Evolutionary conservation across 2,329 filamentous ascomycete species (phyloP), one percentile per base, ranked within the genome.

Genomic region (Diaporthe caulivora): DNA sequence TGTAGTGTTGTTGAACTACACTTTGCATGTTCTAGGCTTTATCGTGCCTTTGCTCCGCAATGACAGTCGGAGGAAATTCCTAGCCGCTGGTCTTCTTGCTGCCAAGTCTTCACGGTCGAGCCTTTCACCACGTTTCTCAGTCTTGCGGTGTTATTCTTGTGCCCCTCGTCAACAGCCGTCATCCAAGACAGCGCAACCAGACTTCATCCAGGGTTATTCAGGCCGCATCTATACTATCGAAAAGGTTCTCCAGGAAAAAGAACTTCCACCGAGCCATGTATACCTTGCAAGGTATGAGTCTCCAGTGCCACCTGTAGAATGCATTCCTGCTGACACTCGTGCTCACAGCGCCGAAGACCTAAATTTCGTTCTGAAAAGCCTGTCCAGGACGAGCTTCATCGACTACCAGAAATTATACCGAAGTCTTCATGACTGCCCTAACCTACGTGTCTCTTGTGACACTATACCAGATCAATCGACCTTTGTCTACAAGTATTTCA

Each of bases 361-460:
- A 54, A 68, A 68, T 29, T 68, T 68, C 47, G 64, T 54, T 29
- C 4, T 51, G 47, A 68, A 68, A 18, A 68, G 37, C 8, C 29
- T 68, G 29, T 54, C 64, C 64, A 68, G 24, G 21, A 68, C 64
- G 53, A 54, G 64, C 31, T 68, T 68, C 64, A 54, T 68, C 47
- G 17, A 68, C 64, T 68, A 54, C 47, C 44, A 68, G 64, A 49
- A 68, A 54, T 40, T 54, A 29, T 54, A 68, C 21, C 31, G n/a
- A 26, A 68, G 31, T 40, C 64, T 68, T 42, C 47, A 42, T 54
- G 64, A 68, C 21, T 68, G 44, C 31, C 64, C 49, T 11, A 68
- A 68, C 64, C 31, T 68, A 51, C 64, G 64, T 29, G 29, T 68
- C n/a, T 40, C 64, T 68, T 68, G 44, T 53, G 44, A 68, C 51